Percentiles rank a stretch among this genome's conserved stretches.
Conservation (phyloP, 2,329 filamentous ascomycete genomes). For the Diplodia mutila region DNA sequence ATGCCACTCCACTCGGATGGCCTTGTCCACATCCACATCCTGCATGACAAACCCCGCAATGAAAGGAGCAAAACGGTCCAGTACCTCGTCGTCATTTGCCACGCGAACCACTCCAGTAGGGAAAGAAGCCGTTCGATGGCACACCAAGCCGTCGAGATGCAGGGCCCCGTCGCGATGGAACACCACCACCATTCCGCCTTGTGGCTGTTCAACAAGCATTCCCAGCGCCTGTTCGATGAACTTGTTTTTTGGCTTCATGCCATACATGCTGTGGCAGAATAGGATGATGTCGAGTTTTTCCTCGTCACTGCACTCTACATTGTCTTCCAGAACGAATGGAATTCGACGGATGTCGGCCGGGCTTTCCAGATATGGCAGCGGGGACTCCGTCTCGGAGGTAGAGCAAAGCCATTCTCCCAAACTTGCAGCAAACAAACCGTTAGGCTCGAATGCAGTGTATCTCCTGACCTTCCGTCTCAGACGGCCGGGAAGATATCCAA, state of each 20-base stretch:
- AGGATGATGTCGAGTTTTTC: conserved; percentile 60
- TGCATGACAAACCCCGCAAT: conserved; percentile 52
- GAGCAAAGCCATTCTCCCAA: conserved; percentile 51
- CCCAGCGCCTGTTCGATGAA: conserved; percentile 54
- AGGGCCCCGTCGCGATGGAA: conserved; percentile 58
- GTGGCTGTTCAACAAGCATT: conserved; percentile 49
- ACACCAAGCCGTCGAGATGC: conserved; percentile 54
- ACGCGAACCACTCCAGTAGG: conserved; percentile 52
- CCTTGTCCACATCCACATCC: conserved; percentile 37
- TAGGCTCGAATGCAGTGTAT: conserved; percentile 62
- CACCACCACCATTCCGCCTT: conserved; percentile 54
- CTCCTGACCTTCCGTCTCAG: conserved; percentile 51
- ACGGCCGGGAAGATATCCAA: conserved; percentile 52
- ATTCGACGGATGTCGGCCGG: conserved; percentile 44
- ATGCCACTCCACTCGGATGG: conserved; percentile 52
- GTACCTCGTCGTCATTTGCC: conserved; percentile 47
- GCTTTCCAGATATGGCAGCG: conserved; percentile 49
- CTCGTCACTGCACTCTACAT: conserved; percentile 31
- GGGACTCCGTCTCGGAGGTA: conserved; percentile 33
- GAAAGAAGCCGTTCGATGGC: conserved; percentile 52
- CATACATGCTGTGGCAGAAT: conserved; percentile 69
- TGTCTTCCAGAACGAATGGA: conserved; percentile 45
- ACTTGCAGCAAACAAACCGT: conserved; percentile 48
- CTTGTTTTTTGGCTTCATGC: conserved; percentile 55
- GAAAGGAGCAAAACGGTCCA: conserved; percentile 60